Evolutionary conservation across 768 basidiomycete genomes (phyloP).

Genomic region (Pleurotus salmoneostramineus): DNA sequence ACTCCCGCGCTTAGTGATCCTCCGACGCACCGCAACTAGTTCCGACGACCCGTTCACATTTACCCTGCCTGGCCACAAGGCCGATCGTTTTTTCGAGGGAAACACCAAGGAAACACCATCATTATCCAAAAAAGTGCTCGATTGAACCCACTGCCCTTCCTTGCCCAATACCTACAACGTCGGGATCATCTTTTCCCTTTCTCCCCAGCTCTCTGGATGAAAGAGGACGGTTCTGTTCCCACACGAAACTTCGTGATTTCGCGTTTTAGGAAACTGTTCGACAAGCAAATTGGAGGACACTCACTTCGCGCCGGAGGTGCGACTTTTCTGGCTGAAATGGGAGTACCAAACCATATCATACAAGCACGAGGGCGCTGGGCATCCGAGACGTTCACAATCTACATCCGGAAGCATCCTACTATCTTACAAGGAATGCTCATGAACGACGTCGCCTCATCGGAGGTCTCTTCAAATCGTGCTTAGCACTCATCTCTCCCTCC

Average conservation of each 20-base stretch:
- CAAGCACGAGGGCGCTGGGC: slow-evolving; percentile 36
- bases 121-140: slow-evolving; percentile 7
- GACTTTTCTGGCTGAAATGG: slow-evolving; percentile 27
- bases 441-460: neutral
- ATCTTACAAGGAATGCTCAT: neutral
- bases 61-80: slow-evolving; percentile 25
- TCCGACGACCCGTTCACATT: no score
- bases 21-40: no score
- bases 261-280: slow-evolving; percentile 20
- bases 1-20: no score
- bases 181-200: slow-evolving; percentile 21
- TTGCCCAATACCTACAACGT: slow-evolving; percentile 17
- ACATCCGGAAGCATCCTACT: slow-evolving; percentile 35
- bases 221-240: slow-evolving; percentile 23
- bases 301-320: slow-evolving; percentile 38
- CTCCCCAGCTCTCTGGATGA: slow-evolving; percentile 29
- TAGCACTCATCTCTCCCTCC: neutral
- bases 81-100: slow-evolving; percentile 25
- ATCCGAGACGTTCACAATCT: slow-evolving; percentile 28
- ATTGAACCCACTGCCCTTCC: slow-evolving; percentile 12
- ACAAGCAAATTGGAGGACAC: slow-evolving; percentile 23
- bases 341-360: slow-evolving; percentile 24
- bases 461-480: neutral
- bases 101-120: slow-evolving; percentile 20
- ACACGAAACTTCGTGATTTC: slow-evolving; percentile 28